These are phyloP conservation scores for Diaporthe ampelina DNA, from an alignment of 2,329 filamentous ascomycete genomes.

Conservation along the genomic window DNA sequence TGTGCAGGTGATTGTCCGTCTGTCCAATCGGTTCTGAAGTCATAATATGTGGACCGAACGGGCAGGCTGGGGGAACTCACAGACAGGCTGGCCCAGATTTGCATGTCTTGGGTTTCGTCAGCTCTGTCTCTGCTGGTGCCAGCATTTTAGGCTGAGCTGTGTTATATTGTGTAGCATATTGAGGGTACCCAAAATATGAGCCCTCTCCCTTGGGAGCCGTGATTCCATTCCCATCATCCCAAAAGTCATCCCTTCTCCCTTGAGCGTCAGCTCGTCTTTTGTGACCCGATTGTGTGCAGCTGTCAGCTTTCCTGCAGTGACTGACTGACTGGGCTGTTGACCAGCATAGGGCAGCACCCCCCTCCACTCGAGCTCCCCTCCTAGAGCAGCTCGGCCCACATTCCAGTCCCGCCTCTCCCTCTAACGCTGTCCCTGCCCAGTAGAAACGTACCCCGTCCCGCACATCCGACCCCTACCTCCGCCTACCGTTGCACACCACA, in stretches of 20 bases:
- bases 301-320: not conserved
- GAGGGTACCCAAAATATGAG: too few relatives aligned
- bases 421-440: conserved; percentile 1
- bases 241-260: conserved; percentile 28
- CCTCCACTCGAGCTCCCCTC: conserved; percentile 15
- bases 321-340: too few relatives aligned
- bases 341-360: too few relatives aligned
- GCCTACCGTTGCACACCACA: not conserved
- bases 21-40: not conserved
- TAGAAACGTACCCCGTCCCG: conserved; percentile 21
- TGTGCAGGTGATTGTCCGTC: conserved; percentile 5
- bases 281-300: not conserved
- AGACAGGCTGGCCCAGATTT: not conserved
- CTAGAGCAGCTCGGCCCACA: not conserved
- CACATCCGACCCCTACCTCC: conserved; percentile 13
- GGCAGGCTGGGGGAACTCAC: too few relatives aligned
- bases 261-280: not conserved
- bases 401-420: not conserved
- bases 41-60: not conserved
- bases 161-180: conserved; percentile 14
- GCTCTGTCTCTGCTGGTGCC: conserved; percentile 16
- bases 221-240: not conserved
- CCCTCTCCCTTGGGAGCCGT: not conserved
- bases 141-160: conserved; percentile 29
- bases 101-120: conserved; percentile 33